Evolutionary conservation across 352 stramenopile genomes (phyloP).

Genomic region (Pythium apleroticum): DNA sequence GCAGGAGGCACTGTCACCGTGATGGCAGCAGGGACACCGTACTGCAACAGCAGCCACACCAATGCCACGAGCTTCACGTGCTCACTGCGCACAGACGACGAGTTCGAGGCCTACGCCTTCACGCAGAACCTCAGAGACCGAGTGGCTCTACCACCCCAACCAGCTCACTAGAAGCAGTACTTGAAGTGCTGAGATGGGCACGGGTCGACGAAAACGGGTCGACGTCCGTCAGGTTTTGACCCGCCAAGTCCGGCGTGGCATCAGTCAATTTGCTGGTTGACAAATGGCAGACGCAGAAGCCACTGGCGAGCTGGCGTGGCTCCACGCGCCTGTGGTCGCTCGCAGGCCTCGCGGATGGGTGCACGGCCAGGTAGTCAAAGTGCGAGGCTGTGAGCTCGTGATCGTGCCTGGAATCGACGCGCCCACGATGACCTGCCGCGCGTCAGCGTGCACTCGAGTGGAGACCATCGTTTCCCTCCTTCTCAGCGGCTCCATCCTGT

Average conservation of each 20-base stretch:
- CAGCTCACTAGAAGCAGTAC: background rate
- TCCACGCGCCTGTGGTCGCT: background rate
- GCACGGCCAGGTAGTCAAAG: background rate
- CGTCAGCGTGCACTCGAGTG: background rate
- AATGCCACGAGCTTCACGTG: background rate
- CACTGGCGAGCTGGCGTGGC: background rate
- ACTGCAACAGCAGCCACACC: background rate
- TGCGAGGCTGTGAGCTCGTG: background rate
- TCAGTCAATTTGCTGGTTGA: background rate
- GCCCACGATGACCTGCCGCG: background rate
- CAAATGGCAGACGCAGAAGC: background rate
- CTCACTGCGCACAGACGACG: background rate
- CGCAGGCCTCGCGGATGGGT: background rate
- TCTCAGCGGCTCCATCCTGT: background rate
- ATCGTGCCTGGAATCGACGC: background rate
- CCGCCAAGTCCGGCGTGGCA: background rate
- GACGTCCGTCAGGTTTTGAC: no score
- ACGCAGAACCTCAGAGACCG: constrained; percentile 13
- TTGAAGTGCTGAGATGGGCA: background rate
- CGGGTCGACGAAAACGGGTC: background rate
- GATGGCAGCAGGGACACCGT: constrained; percentile 9
- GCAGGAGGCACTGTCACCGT: background rate
- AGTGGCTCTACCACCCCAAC: no score
- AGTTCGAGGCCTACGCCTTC: constrained; percentile 23
- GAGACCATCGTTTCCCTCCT: background rate